Base-by-base conservation (phyloP, 352 stramenopile genomes). In the Globisporangium iwayamae region DNA sequence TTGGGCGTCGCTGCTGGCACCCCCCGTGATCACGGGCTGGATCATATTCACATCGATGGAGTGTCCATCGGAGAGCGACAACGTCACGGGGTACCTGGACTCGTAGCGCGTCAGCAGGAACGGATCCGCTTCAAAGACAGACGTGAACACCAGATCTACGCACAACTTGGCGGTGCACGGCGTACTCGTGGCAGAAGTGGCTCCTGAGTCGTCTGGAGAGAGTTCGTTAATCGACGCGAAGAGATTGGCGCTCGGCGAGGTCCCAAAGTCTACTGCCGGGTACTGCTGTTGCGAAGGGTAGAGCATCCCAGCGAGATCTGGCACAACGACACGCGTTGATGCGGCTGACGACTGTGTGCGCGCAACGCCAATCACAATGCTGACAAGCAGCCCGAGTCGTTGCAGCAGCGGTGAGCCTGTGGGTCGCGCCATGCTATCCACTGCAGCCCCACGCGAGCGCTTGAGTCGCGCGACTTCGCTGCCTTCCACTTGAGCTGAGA, bases 71-170 rank as follows among this genome's bases (percentile, higher is more conserved):
- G 70, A 71, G 4, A 72, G 70, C 2, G 50, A 38, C 6, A 67
- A 77, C 1, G 3, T 20, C 1, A 75, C 38, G 4, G 41, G 36
- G 13, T 38, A 54, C 30, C 47, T 53, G 22, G 72, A 67, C 48
- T 73, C 63, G 56, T 74, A 71, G n/a, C 60, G 47, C 20, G 43
- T 25, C 5, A 79, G 56, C 30, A 74, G 43, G 55, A 79, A 77
- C 51, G 72, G 69, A 60, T 79, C 72, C 11, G n/a, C 30, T 18
- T 66, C 60, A 57, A 69, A 79, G 43, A 56, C 64, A 6, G 72
- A 79, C 45, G 64, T 60, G 63, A 72, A 68, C 45, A 62, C 50
- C 45, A 77, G 11, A 14, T 75, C 60, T 1, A 79, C 57, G 51
- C 72, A 79, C 10, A 79, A 47, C 8, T 43, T 46, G 32, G 60